Conservation (phyloP, 257 asterid genomes). For the Cordia subcordata region DNA sequence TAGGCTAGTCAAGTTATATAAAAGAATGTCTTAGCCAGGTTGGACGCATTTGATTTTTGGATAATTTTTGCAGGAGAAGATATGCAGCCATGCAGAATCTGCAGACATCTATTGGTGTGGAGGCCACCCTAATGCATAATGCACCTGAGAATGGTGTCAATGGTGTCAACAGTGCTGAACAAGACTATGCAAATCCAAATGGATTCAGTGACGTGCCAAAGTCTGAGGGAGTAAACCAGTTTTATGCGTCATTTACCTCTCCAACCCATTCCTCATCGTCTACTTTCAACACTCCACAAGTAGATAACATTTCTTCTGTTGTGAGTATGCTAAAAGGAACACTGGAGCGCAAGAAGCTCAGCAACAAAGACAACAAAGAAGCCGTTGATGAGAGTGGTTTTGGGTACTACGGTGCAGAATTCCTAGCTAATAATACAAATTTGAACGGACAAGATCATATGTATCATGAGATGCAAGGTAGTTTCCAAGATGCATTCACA, state of each 20-base stretch:
- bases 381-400: slow-evolving; percentile 34
- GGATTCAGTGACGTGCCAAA: slow-evolving; percentile 17
- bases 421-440: slow-evolving; percentile 15
- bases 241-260: slow-evolving; percentile 22
- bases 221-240: slow-evolving; percentile 19
- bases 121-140: slow-evolving; percentile 33
- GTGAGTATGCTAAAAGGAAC: slow-evolving; percentile 94
- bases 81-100: slow-evolving; percentile 71
- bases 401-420: slow-evolving; percentile 37
- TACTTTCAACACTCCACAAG: slow-evolving; percentile 46
- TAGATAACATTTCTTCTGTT: slow-evolving; percentile 67
- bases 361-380: slow-evolving; percentile 23
- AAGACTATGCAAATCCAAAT: slow-evolving; percentile 17
- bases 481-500: slow-evolving; percentile 30
- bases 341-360: slow-evolving; percentile 35
- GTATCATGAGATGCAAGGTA: slow-evolving; percentile 34
- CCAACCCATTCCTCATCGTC: slow-evolving; percentile 51
- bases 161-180: slow-evolving; percentile 35
- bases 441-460: slow-evolving; percentile 31
- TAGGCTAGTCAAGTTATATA: no score
- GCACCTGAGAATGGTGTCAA: slow-evolving; percentile 28
- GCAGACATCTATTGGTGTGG: slow-evolving; percentile 48
- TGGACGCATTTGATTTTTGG: no score
- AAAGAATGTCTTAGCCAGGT: no score
- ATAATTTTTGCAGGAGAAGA: slow-evolving; percentile 49